Conservation (phyloP, 768 basidiomycete species). For the Lentinula raphanica region DNA sequence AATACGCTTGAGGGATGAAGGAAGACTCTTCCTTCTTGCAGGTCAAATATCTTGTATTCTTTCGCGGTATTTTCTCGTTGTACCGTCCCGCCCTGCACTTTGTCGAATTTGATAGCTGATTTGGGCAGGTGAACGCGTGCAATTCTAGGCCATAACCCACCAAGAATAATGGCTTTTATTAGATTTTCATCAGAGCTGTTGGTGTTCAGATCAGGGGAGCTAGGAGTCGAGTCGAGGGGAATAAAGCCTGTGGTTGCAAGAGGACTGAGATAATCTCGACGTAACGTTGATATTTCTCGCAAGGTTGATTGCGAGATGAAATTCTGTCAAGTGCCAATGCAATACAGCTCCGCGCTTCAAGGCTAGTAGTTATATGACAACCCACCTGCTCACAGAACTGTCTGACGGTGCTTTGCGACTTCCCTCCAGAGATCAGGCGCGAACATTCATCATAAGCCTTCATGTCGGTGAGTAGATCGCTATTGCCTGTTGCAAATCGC, state of each 20-base stretch:
- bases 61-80: slow-evolving; percentile 80
- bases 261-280: slow-evolving; percentile 70
- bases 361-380: neutral
- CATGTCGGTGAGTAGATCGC: slow-evolving; percentile 81
- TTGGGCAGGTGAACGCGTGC: slow-evolving; percentile 71
- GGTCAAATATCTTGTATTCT: slow-evolving; percentile 80
- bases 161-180: slow-evolving; percentile 78
- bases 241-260: slow-evolving; percentile 71
- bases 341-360: neutral
- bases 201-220: slow-evolving; percentile 49
- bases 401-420: slow-evolving; percentile 39
- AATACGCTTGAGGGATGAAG: slow-evolving; percentile 79
- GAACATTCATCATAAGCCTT: slow-evolving; percentile 67
- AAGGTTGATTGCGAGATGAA: slow-evolving; percentile 74
- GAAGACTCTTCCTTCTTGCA: slow-evolving; percentile 61
- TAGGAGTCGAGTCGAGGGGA: slow-evolving; percentile 38
- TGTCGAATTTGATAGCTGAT: slow-evolving; percentile 77
- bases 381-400: slow-evolving; percentile 70
- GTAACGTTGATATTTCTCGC: slow-evolving; percentile 73
- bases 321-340: slow-evolving; percentile 42
- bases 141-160: slow-evolving; percentile 83
- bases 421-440: slow-evolving; percentile 44
- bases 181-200: slow-evolving; percentile 68
- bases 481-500: slow-evolving; percentile 61
- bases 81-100: slow-evolving; percentile 76